These are phyloP conservation scores for Auxenochlorella pyrenoidosa DNA, from an alignment of 139 green algal species.

Conservation along the genomic window DNA sequence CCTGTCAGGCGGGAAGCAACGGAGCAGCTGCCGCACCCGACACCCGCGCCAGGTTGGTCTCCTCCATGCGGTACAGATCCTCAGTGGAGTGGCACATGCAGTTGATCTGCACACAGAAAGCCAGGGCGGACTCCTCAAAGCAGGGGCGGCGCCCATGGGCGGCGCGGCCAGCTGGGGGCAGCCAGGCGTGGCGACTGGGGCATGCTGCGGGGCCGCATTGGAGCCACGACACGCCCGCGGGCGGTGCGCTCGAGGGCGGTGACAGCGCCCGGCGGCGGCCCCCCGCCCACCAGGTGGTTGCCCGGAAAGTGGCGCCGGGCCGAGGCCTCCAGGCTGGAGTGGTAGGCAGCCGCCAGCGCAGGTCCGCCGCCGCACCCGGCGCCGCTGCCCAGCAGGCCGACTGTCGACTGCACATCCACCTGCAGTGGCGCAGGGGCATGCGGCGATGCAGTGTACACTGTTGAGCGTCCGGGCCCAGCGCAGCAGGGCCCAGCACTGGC, in stretches of 20 bases:
- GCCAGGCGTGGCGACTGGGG: no score
- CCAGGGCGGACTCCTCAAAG: no score
- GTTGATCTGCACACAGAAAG: conserved; percentile 84
- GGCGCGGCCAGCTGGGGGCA: no score
- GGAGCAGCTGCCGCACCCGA: background rate
- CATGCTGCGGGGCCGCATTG: no score
- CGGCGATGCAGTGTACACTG: no score
- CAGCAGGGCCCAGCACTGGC: no score
- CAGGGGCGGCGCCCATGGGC: no score
- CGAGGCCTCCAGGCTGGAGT: conserved; percentile 80
- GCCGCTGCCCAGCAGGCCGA: conserved; percentile 58
- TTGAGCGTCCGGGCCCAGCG: no score
- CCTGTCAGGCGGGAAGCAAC: no score
- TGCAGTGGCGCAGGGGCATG: background rate
- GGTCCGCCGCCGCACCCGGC: conserved; percentile 71
- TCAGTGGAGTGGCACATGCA: conserved; percentile 99
- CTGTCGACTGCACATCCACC: conserved; percentile 62
- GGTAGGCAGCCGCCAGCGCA: conserved; percentile 60
- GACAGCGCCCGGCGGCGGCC: no score
- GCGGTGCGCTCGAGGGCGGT: no score
- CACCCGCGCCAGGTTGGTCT: conserved; percentile 80
- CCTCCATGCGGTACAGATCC: conserved; percentile 60
- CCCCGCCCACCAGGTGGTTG: conserved; percentile 68
- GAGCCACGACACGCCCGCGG: no score
- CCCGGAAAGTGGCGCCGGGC: conserved; percentile 82